Conservation (phyloP, 2,329 filamentous ascomycete genomes). For the Colletotrichum abscissum region DNA sequence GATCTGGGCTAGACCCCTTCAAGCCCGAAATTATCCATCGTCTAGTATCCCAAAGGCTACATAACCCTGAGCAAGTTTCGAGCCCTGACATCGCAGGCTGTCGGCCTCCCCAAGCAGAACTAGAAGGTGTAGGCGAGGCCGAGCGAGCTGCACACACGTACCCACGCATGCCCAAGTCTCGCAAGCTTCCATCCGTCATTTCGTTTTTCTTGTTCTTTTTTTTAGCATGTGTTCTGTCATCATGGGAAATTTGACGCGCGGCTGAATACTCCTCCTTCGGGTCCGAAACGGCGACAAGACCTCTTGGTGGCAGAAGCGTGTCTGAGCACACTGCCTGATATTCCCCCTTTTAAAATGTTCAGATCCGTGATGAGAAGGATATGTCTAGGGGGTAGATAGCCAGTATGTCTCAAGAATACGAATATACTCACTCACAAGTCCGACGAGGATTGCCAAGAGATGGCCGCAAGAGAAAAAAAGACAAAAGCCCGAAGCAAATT, state of each 20-base stretch:
- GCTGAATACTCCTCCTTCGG: background rate
- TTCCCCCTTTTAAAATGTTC: background rate
- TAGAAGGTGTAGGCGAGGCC: background rate
- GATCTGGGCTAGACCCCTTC: background rate
- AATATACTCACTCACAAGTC: background rate
- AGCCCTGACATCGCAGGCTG: background rate
- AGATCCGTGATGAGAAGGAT: background rate
- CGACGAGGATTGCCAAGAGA: background rate
- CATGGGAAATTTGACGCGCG: background rate
- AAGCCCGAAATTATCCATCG: too few species aligned
- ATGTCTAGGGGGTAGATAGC: background rate
- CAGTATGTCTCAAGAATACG: too few species aligned
- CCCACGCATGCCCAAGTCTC: background rate
- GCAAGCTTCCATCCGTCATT: background rate
- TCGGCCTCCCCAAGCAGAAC: background rate
- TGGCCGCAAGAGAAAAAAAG: too few species aligned
- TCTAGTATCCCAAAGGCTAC: background rate
- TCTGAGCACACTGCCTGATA: conserved; percentile 22
- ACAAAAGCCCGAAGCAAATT: background rate
- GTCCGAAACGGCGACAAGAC: conserved; percentile 5
- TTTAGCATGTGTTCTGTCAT: background rate
- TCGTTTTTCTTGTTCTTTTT: background rate
- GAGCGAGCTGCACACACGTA: background rate
- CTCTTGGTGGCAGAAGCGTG: background rate
- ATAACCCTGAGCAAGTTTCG: background rate